phyloP scores from a whole-genome alignment of 495 filamentous ascomycete species.

The Astrocystis sublimbata region DNA sequence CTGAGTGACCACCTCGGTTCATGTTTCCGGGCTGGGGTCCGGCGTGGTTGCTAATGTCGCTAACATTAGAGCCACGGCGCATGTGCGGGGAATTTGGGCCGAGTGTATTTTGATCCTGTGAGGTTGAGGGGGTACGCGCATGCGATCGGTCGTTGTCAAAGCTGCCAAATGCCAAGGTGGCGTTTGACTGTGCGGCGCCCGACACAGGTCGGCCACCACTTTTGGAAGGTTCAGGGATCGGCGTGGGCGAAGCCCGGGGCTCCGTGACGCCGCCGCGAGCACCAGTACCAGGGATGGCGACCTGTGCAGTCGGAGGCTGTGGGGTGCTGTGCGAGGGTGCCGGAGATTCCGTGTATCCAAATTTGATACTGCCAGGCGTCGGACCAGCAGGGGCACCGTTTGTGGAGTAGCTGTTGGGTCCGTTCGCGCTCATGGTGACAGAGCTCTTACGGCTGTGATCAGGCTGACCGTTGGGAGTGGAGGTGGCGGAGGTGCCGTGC shows the following conservation, averaged over 20 bases:
- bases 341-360: constrained; percentile 77
- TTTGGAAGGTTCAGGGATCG: constrained; percentile 82
- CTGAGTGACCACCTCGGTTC: constrained; percentile 42
- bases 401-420: constrained; percentile 68
- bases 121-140: constrained; percentile 50
- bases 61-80: constrained; percentile 76
- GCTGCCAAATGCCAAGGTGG: constrained; percentile 74
- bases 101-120: constrained; percentile 61
- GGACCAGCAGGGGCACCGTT: constrained; percentile 67
- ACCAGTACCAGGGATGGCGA: constrained; percentile 65
- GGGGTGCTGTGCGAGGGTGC: constrained; percentile 62
- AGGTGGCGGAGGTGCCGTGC: constrained; percentile 55
- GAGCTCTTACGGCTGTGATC: constrained; percentile 83
- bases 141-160: constrained; percentile 69
- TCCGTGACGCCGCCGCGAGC: constrained; percentile 61
- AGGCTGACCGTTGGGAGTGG: constrained; percentile 55
- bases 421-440: constrained; percentile 81
- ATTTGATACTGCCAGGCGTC: constrained; percentile 64
- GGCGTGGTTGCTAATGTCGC: constrained; percentile 68
- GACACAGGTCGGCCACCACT: constrained; percentile 84
- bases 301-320: constrained; percentile 58
- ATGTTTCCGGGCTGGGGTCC: constrained; percentile 49
- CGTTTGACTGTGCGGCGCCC: constrained; percentile 62
- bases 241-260: constrained; percentile 78
- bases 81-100: constrained; percentile 68